phyloP scores from a whole-genome alignment of 2,329 filamentous ascomycete species.

The Clonostachys sp. region DNA sequence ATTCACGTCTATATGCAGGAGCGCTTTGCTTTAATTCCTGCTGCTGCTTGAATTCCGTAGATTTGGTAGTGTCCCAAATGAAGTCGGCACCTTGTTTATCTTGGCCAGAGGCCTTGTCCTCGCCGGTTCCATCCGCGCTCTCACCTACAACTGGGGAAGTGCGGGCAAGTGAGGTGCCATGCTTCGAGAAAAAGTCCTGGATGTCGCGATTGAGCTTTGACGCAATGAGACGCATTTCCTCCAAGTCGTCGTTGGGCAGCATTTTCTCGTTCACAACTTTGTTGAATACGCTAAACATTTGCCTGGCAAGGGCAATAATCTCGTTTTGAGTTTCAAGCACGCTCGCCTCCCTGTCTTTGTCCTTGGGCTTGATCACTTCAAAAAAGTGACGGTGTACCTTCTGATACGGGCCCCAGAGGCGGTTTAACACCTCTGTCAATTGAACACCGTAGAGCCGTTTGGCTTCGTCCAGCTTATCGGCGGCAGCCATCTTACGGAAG shows the following conservation, averaged over 20 bases:
- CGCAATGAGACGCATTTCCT: slow-evolving; percentile 21
- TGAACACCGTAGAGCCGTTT: slow-evolving; percentile 43
- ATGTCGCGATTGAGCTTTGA: slow-evolving; percentile 31
- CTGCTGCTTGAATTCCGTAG: background rate
- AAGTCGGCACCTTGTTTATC: slow-evolving; percentile 12
- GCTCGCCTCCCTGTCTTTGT: slow-evolving; percentile 9
- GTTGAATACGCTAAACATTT: slow-evolving; percentile 39
- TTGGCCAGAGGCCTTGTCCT: slow-evolving; percentile 1
- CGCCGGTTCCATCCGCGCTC: slow-evolving; percentile 8
- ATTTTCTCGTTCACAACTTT: slow-evolving; percentile 34
- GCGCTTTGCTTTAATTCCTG: too few species aligned
- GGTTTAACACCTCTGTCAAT: slow-evolving; percentile 42
- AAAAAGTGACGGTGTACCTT: slow-evolving; percentile 28
- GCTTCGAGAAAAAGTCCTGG: slow-evolving; percentile 23
- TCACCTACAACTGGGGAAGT: too few species aligned
- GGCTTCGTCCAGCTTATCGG: slow-evolving; percentile 22
- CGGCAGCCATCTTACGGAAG: slow-evolving; percentile 22
- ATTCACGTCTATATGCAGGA: too few species aligned
- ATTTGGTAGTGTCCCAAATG: slow-evolving; percentile 23
- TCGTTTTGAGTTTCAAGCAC: slow-evolving; percentile 27
- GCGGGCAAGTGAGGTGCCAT: slow-evolving; percentile 2
- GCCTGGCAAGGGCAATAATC: slow-evolving; percentile 35
- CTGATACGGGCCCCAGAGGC: slow-evolving; percentile 45
- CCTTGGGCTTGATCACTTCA: slow-evolving; percentile 13
- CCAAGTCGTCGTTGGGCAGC: slow-evolving; percentile 24